Conservation (phyloP, 495 filamentous ascomycete genomes). For the Talaromyces liani region DNA sequence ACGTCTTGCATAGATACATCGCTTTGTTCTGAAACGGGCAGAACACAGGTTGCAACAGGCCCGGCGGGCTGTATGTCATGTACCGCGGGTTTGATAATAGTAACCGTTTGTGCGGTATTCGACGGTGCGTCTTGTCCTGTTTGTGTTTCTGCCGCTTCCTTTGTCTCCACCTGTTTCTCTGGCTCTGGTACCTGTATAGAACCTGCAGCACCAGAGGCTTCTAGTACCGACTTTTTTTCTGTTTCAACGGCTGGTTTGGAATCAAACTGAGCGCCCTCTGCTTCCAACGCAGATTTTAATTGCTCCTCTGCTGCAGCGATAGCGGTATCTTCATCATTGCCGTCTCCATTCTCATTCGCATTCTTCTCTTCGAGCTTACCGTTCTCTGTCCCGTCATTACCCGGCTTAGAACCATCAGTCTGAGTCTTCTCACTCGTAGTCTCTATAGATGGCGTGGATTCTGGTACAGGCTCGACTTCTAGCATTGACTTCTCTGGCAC, state of each 20-base stretch:
- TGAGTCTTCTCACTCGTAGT: neutral
- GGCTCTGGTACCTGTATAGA: neutral
- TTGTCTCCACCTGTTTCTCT: neutral
- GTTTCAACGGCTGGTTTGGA: neutral
- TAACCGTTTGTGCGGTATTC: neutral
- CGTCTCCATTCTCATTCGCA: neutral
- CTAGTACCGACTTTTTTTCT: conserved; percentile 2
- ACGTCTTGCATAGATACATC: neutral
- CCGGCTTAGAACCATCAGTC: neutral
- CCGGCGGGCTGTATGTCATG: neutral
- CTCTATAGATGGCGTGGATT: neutral
- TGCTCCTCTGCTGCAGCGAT: conserved; percentile 1
- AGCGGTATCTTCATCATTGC: neutral
- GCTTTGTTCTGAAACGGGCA: neutral
- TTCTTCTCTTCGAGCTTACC: neutral
- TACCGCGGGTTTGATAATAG: neutral
- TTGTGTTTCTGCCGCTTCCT: neutral
- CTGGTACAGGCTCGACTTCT: conserved; percentile 13
- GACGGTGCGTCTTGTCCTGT: neutral
- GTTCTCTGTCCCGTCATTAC: neutral
- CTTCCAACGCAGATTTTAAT: neutral
- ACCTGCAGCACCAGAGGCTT: neutral
- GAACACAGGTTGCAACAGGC: neutral
- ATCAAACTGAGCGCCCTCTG: neutral
- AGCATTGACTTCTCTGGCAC: conserved; percentile 34